These are phyloP conservation scores for Didymella sp. DNA, from an alignment of 2,329 filamentous ascomycete genomes.

Conservation along the genomic window DNA sequence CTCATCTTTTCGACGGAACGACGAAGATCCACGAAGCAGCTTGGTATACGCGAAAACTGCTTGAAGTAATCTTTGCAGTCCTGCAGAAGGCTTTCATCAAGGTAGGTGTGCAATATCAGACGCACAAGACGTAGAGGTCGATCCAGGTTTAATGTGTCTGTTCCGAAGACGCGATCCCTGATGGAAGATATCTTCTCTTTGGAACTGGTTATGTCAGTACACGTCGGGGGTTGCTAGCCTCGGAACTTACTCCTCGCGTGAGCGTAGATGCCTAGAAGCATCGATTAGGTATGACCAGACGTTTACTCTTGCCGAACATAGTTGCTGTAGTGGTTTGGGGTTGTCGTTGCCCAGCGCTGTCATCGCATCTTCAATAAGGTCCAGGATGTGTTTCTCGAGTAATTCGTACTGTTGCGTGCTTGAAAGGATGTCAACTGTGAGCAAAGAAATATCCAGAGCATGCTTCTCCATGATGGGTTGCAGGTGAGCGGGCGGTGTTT, in stretches of 20 bases:
- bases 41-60: constrained; percentile 25
- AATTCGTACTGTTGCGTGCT: constrained; percentile 24
- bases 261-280: constrained; percentile 15
- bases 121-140: constrained; percentile 26
- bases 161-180: constrained; percentile 23
- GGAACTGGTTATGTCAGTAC: constrained; percentile 11
- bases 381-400: constrained; percentile 27
- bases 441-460: constrained; percentile 30
- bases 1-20: constrained; percentile 30
- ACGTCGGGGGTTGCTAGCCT: background rate
- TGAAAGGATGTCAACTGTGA: constrained; percentile 25
- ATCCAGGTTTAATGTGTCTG: constrained; percentile 19
- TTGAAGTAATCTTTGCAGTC: constrained; percentile 36
- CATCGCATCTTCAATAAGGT: constrained; percentile 22
- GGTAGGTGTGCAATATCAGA: constrained; percentile 21
- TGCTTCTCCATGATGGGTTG: constrained; percentile 31
- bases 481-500: constrained; percentile 25
- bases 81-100: constrained; percentile 17
- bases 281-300: constrained; percentile 31
- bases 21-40: constrained; percentile 41
- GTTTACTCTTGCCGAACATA: constrained; percentile 29
- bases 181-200: constrained; percentile 12
- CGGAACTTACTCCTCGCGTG: constrained; percentile 21
- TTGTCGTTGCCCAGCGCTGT: background rate
- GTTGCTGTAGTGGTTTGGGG: constrained; percentile 17